Base-by-base conservation (phyloP, 257 asterid species). In the Solanum ossicruentum region DNA sequence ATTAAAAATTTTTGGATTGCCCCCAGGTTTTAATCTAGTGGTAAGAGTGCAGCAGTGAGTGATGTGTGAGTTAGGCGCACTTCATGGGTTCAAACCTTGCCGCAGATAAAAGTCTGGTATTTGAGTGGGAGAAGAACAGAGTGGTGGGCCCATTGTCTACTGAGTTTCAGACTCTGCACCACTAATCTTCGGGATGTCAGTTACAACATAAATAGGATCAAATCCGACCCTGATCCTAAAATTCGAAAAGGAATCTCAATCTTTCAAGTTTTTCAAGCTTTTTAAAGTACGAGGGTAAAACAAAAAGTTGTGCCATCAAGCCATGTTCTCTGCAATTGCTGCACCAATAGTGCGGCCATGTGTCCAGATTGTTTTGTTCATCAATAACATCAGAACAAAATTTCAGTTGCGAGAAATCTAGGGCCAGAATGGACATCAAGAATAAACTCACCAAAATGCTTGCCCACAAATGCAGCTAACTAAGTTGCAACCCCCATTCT, bases 401-500 rank as follows among this genome's bases (percentile, higher is more conserved):
- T 78, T 78, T 78, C 61, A 26, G 82, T 78, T 78, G 13, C 13
- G 17, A 78, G 26, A 78, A 78, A 78, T 78, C 65, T 52, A 78
- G 47, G 82, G 41, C 52, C 65, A 52, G 17, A 52, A 78, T 16
- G 52, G 26, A 52, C 63, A 78, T 78, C 82, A 55, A 52, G 65
- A 86, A 72, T 63, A 83, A 36, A 73, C 90, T 89, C 88, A 95
- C 99, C 98, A 97, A 90, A 95, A 97, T 43, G 98, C 89, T 87
- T 97, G 98, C 87, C 99, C 98, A 80, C 99, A 97, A 77, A 97
- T 85, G 93, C 99, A 97, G 87, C 95, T 87, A 86, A 97, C 98
- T 85, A 95, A 87, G 84, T 97, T 97, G 89, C 99, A 97, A 75
- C 99, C 98, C 73, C 99, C 98, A 60, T 95, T 95, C 90, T 97